These are phyloP conservation scores for Epichloe sibirici DNA, from an alignment of 2,329 filamentous ascomycete species.

Conservation along the genomic window DNA sequence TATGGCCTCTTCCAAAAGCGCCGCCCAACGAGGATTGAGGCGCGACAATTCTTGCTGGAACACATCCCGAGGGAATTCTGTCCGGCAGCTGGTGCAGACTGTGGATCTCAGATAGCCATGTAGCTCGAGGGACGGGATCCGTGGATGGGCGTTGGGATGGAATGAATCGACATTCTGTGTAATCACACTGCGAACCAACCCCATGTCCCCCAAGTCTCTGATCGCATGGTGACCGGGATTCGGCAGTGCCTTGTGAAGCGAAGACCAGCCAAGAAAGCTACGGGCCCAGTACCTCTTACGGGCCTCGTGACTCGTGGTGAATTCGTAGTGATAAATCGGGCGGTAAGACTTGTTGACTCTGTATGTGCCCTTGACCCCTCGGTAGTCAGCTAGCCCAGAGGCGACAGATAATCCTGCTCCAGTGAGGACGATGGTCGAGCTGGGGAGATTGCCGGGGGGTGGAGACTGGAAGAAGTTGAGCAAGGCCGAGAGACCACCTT, in stretches of 20 bases:
- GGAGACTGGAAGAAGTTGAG: slow-evolving; percentile 60
- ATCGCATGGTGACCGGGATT: slow-evolving; percentile 74
- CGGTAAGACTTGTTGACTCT: slow-evolving; percentile 80
- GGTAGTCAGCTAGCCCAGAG: slow-evolving; percentile 85
- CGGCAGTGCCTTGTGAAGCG: slow-evolving; percentile 62
- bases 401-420: slow-evolving; percentile 91
- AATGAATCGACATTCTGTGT: slow-evolving; percentile 98
- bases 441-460: slow-evolving; percentile 36
- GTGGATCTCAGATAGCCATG: slow-evolving; percentile 81
- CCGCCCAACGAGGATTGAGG: slow-evolving; percentile 79
- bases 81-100: slow-evolving; percentile 68
- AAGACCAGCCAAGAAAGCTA: slow-evolving; percentile 87
- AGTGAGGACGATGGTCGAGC: slow-evolving; percentile 43
- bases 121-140: slow-evolving; percentile 65
- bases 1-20: slow-evolving; percentile 60
- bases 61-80: slow-evolving; percentile 53
- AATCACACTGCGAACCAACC: slow-evolving; percentile 63
- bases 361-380: slow-evolving; percentile 83
- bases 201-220: slow-evolving; percentile 56
- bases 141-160: slow-evolving; percentile 65
- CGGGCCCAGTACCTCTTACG: slow-evolving; percentile 92
- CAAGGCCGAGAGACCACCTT: slow-evolving; percentile 67
- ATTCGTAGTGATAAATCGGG: slow-evolving; percentile 90
- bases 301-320: slow-evolving; percentile 66
- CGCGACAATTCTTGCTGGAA: slow-evolving; percentile 67